Conservation (phyloP, 1,284 basidiomycete genomes). For the Apiotrichum veenhuisii region DNA sequence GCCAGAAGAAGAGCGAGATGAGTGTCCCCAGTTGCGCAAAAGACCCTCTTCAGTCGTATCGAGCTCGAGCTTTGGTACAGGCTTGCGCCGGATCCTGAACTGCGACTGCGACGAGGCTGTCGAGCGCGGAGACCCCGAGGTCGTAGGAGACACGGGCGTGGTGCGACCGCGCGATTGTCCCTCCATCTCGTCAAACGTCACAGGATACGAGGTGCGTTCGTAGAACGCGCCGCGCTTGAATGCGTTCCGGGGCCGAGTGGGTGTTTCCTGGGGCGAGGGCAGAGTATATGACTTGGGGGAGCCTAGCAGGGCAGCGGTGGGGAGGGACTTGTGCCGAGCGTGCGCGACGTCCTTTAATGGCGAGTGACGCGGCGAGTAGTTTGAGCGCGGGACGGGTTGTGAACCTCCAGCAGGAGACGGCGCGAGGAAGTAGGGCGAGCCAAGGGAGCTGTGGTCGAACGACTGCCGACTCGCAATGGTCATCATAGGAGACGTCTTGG, state of each 20-base stretch:
- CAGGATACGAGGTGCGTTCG: background rate
- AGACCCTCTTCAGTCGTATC: background rate
- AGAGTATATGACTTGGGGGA: background rate
- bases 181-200: background rate
- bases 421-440: background rate
- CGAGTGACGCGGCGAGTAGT: background rate
- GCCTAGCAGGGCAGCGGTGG: background rate
- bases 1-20: background rate
- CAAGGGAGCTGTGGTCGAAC: background rate
- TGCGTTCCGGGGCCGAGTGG: background rate
- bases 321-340: background rate
- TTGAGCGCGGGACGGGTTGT: background rate
- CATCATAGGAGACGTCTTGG: background rate
- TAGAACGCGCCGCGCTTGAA: background rate
- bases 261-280: background rate
- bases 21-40: background rate
- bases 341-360: background rate
- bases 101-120: conserved; percentile 5
- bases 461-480: background rate
- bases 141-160: background rate
- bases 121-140: background rate
- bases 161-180: background rate
- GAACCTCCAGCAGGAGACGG: background rate
- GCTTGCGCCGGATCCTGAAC: conserved; percentile 19
- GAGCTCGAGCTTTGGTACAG: background rate